Evolutionary conservation across 768 basidiomycete species (phyloP), one percentile per base, ranked within the genome.

Genomic region (Trametes cingulata): DNA sequence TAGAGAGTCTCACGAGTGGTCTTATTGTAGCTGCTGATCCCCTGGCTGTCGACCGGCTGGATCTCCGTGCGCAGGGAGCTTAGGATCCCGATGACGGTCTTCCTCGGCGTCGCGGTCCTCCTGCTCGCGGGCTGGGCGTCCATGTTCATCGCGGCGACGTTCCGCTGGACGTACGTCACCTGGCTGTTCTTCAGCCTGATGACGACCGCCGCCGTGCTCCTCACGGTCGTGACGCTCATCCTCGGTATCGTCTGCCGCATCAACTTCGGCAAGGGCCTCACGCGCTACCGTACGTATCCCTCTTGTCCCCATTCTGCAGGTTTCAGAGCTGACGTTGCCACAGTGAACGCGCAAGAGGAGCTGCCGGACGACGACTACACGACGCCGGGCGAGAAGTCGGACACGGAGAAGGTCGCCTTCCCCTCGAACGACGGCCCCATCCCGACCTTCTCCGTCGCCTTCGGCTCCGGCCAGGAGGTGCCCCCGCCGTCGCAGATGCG

Each of bases 241-340:
- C 69, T 92, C 47, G 91, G 88, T 2, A 65, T 90, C 36, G 63
- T 86, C 61, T 91, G 90, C 69, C 80, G 85, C 36, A 69, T 83
- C 67, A 91, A 92, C 75, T 92, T 92, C 66, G 88, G 86, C 58
- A 90, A 88, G 71, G 90, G 90, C 22, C 75, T 93, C 58, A 73
- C 79, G 57, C 80, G 80, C 20, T 86, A 87, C 71, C 74, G 90
- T 91, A 63, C 75, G 88, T 74, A 29, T 24, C 60, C 50, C 68
- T 68, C 29, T 55, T 56, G 57, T 50, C 35, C 22, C 43, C 33
- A 9, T 13, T 33, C 27, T 33, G 15, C 37, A 6, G 17, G 50
- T 2, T 42, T 22, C 43, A 40, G 54, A 15, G 29, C 19, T 20
- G 52, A 56, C 24, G 8, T 27, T 36, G 19, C 20, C 40, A 35